phyloP scores from a whole-genome alignment of 2,329 filamentous ascomycete genomes.

The Colletotrichum sojae region DNA sequence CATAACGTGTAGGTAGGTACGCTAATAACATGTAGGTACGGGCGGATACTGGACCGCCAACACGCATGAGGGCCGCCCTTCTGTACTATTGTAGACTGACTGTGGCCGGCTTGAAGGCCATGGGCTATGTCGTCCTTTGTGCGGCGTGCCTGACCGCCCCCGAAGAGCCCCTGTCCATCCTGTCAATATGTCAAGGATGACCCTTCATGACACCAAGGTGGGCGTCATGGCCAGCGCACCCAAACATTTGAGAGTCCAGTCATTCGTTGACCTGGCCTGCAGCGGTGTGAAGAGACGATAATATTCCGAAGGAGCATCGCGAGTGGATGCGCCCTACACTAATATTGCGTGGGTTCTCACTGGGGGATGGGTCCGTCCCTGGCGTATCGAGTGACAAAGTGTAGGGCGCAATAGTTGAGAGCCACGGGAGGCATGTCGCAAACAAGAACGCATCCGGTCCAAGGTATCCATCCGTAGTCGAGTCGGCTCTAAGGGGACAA shows the following conservation, averaged over 20 bases:
- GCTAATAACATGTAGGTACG: too few relatives aligned
- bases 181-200: constrained; percentile 30
- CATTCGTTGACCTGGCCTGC: constrained; percentile 17
- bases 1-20: too few relatives aligned
- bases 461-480: background rate
- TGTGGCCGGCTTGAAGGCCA: constrained; percentile 19
- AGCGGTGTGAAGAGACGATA: constrained; percentile 35
- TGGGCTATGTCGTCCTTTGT: constrained; percentile 14
- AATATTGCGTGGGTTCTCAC: constrained; percentile 1
- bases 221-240: constrained; percentile 15
- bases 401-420: background rate
- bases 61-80: constrained; percentile 25
- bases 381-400: too few relatives aligned
- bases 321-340: constrained; percentile 21
- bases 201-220: constrained; percentile 16
- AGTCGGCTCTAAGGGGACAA: constrained; percentile 7
- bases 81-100: too few relatives aligned
- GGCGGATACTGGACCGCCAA: background rate
- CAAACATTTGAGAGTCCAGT: constrained; percentile 26
- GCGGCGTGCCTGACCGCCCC: constrained; percentile 25
- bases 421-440: constrained; percentile 5
- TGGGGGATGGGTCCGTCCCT: constrained; percentile 8
- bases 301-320: constrained; percentile 30
- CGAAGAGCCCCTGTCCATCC: constrained; percentile 12
- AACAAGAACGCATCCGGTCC: constrained; percentile 7